Evolutionary conservation across 1,139 yeast species (phyloP).

Genomic region (Saccharomyces hybrid): DNA sequence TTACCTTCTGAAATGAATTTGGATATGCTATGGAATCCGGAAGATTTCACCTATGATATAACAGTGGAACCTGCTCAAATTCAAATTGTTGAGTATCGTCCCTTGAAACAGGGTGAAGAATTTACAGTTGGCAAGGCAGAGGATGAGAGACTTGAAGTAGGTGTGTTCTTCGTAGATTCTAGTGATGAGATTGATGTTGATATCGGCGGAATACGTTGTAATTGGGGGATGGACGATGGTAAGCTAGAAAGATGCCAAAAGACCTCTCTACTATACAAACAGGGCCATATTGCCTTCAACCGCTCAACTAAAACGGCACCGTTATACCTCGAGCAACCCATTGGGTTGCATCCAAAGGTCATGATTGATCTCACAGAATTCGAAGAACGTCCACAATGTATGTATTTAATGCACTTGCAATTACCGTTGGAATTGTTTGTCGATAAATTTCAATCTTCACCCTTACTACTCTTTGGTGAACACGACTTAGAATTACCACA

Average conservation of each 20-base stretch:
- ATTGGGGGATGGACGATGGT: constrained; percentile 16
- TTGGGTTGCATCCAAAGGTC: constrained; percentile 42
- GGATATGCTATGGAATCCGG: constrained; percentile 10
- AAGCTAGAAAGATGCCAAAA: constrained; percentile 23
- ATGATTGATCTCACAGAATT: constrained; percentile 14
- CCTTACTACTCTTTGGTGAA: constrained; percentile 32
- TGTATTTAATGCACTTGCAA: constrained; percentile 26
- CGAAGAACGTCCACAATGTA: constrained; percentile 24
- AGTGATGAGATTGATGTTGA: constrained; percentile 20
- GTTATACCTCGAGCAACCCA: constrained; percentile 31
- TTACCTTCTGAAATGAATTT: constrained; percentile 6
- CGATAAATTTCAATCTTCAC: constrained; percentile 35
- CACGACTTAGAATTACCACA: constrained; percentile 38
- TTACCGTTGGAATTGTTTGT: constrained; percentile 32
- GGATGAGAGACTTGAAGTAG: constrained; percentile 20
- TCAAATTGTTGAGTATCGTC: constrained; percentile 19
- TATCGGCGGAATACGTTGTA: constrained; percentile 26
- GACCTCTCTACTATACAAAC: constrained; percentile 23
- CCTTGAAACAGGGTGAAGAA: constrained; percentile 4
- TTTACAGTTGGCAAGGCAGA: constrained; percentile 7
- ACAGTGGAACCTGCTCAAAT: constrained; percentile 6
- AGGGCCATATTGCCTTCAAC: constrained; percentile 12
- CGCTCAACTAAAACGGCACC: background rate
- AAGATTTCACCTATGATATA: constrained; percentile 20
- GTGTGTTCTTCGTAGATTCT: constrained; percentile 24